phyloP scores from a whole-genome alignment of 305 asterid species.

The Plantago rigida region DNA sequence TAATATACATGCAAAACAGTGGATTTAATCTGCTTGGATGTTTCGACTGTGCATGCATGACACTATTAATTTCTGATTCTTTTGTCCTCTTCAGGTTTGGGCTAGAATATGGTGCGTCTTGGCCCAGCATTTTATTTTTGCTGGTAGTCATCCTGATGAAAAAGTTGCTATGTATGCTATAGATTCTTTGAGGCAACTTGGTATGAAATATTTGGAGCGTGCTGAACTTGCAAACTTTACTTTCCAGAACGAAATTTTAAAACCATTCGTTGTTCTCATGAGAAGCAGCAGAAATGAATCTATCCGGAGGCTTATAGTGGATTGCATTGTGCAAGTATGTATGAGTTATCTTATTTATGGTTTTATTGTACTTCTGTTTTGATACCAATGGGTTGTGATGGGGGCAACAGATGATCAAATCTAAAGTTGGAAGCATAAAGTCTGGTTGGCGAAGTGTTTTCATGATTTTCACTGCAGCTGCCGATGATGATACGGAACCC shows the following conservation, averaged over 20 bases:
- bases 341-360: slow-evolving; percentile 24
- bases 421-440: slow-evolving; percentile 96
- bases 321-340: slow-evolving; percentile 94
- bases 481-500: slow-evolving; percentile 87
- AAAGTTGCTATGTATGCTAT: slow-evolving; percentile 99
- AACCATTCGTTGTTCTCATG: slow-evolving; percentile 93
- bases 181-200: slow-evolving; percentile 96
- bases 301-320: slow-evolving; percentile 88
- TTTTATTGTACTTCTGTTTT: slow-evolving; percentile 22
- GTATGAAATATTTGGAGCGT: slow-evolving; percentile 97
- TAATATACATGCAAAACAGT: not conserved
- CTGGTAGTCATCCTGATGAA: slow-evolving; percentile 99
- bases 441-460: slow-evolving; percentile 99
- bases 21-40: slow-evolving; percentile 11
- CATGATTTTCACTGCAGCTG: slow-evolving; percentile 98
- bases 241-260: slow-evolving; percentile 96
- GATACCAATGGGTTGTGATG: slow-evolving; percentile 31
- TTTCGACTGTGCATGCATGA: slow-evolving; percentile 17
- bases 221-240: slow-evolving; percentile 98
- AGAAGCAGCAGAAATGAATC: slow-evolving; percentile 90
- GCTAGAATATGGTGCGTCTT: slow-evolving; percentile 99
- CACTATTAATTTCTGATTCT: slow-evolving; percentile 16
- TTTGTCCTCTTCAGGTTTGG: slow-evolving; percentile 65
- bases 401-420: slow-evolving; percentile 83
- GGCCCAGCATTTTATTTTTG: slow-evolving; percentile 90